phyloP scores from a whole-genome alignment of 495 filamentous ascomycete genomes.

The Penicillium coprophilum region DNA sequence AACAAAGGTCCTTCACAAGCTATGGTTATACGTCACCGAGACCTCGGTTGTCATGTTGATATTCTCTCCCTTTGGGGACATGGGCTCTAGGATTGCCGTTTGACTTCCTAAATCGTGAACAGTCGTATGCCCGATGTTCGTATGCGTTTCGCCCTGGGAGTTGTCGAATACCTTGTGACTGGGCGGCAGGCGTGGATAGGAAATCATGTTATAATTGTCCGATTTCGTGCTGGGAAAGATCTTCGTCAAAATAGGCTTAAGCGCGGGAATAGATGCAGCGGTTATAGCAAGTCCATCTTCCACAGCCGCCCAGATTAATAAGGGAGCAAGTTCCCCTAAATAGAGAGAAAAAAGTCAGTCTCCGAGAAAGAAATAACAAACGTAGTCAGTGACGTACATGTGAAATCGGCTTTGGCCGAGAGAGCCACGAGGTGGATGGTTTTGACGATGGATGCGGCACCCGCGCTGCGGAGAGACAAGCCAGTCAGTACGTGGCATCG shows the following conservation, averaged over 20 bases:
- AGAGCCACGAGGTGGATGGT: conserved; percentile 20
- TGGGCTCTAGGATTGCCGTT: conserved; percentile 14
- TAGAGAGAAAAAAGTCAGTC: background rate
- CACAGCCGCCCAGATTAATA: conserved; percentile 24
- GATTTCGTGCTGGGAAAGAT: conserved; percentile 16
- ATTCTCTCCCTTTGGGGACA: conserved; percentile 9
- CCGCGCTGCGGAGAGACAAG: conserved; percentile 8
- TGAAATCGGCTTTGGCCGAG: conserved; percentile 22
- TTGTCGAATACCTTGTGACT: conserved; percentile 19
- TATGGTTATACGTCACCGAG: conserved; percentile 13
- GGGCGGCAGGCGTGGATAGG: conserved; percentile 5
- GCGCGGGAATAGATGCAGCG: conserved; percentile 20
- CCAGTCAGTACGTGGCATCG: background rate
- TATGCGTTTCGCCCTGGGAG: conserved; percentile 17
- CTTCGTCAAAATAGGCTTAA: conserved; percentile 18
- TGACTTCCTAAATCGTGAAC: conserved; percentile 13
- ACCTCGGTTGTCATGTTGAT: conserved; percentile 25
- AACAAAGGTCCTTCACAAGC: background rate
- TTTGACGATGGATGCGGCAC: conserved; percentile 23
- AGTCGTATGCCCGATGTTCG: conserved; percentile 16
- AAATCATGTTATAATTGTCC: conserved; percentile 21
- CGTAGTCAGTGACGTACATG: conserved; percentile 9
- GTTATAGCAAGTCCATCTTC: conserved; percentile 26
- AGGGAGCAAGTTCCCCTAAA: conserved; percentile 22
- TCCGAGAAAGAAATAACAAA: background rate